Percentiles rank a stretch among this genome's conserved stretches.
Conservation (phyloP, 345 rosid species). For the Mercurialis annua region DNA sequence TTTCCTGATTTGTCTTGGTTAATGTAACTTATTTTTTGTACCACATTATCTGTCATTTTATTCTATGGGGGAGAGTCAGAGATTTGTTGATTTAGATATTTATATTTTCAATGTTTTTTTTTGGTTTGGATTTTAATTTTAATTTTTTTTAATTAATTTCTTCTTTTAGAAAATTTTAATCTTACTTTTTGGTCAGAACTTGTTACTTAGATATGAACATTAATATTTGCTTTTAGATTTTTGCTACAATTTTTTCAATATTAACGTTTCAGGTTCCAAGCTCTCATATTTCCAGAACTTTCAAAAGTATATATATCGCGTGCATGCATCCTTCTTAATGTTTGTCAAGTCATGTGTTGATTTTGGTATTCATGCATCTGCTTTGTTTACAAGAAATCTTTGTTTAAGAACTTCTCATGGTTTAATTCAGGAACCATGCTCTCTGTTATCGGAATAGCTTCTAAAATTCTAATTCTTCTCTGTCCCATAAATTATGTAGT, state of each 20-base stretch:
- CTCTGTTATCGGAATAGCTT: not conserved
- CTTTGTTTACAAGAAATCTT: not conserved
- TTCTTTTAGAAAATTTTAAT: too few species aligned
- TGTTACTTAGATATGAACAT: not conserved
- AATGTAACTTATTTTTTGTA: too few species aligned
- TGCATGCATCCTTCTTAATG: conserved; percentile 1
- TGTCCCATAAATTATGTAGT: not conserved
- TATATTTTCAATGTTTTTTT: not conserved
- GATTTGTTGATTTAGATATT: too few species aligned
- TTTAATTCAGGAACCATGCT: not conserved
- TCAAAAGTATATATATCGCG: not conserved
- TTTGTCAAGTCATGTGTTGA: not conserved
- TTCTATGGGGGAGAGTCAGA: too few species aligned
- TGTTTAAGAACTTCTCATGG: not conserved
- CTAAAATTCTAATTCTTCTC: not conserved
- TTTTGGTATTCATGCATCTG: not conserved
- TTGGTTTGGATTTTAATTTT: not conserved
- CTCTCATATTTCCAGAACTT: not conserved
- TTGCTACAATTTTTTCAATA: not conserved
- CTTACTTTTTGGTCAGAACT: not conserved
- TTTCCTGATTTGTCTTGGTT: too few species aligned
- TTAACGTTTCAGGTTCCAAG: not conserved
- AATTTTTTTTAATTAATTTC: not conserved
- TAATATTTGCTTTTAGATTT: not conserved
- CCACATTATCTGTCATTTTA: too few species aligned